Evolutionary conservation across 1,284 basidiomycete species (phyloP).

Genomic region (Hymenochaete sp.): DNA sequence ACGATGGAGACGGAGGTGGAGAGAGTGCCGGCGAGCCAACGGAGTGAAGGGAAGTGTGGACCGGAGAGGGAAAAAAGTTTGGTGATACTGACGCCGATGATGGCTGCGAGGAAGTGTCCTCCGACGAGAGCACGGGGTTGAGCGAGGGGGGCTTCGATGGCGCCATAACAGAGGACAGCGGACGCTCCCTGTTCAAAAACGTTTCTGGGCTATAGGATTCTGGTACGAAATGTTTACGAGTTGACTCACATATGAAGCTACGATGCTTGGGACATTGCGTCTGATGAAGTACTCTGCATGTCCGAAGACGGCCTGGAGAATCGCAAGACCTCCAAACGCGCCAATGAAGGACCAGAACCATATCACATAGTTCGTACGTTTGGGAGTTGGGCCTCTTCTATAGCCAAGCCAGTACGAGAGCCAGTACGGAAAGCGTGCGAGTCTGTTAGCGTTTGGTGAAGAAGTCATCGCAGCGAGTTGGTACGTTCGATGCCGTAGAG

Average conservation of each 20-base stretch:
- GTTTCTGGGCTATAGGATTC: background rate
- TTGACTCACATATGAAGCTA: conserved; percentile 40
- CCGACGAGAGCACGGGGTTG: conserved; percentile 53
- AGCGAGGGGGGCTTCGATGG: conserved; percentile 49
- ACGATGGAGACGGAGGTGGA: conserved; percentile 43
- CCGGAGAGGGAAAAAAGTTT: conserved; percentile 42
- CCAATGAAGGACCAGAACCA: conserved; percentile 41
- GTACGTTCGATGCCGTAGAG: too few species aligned
- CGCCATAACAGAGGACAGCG: conserved; percentile 50
- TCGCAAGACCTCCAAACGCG: conserved; percentile 46
- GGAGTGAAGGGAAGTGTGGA: conserved; percentile 34
- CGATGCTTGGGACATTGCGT: conserved; percentile 39
- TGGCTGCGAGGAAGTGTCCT: conserved; percentile 47
- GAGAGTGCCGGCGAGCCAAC: conserved; percentile 50
- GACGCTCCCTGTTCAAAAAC: conserved; percentile 40
- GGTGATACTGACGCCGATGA: conserved; percentile 46
- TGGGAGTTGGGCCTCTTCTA: conserved; percentile 29
- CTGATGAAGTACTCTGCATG: conserved; percentile 41
- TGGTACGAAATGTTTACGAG: background rate
- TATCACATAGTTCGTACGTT: conserved; percentile 34
- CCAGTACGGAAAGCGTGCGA: conserved; percentile 33
- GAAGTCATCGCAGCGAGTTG: too few species aligned
- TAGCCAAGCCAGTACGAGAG: conserved; percentile 40
- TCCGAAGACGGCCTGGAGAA: conserved; percentile 46
- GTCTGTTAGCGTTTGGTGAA: conserved; percentile 16